Evolutionary conservation across 192 early-diverging fungal genomes (phyloP).

Genomic region (Podila horticola): DNA sequence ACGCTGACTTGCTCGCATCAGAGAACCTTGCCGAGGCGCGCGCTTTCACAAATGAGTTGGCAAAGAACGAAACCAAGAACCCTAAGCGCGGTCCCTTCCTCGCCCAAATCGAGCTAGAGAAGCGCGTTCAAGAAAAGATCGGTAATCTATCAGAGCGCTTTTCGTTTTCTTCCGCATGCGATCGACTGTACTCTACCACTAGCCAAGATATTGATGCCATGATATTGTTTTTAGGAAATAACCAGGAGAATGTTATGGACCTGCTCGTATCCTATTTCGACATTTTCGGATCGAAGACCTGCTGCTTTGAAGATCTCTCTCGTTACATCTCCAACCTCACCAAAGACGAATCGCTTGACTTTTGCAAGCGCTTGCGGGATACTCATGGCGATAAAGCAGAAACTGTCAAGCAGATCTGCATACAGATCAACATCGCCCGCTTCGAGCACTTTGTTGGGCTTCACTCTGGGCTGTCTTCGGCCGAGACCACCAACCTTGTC

Average conservation of each 20-base stretch:
- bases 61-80: constrained; percentile 50
- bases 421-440: constrained; percentile 31
- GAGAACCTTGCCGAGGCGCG: constrained; percentile 53
- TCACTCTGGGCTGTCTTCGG: constrained; percentile 21
- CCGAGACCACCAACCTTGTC: constrained; percentile 23
- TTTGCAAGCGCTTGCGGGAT: constrained; percentile 45
- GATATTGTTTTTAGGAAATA: constrained; percentile 9
- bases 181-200: background rate
- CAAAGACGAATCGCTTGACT: constrained; percentile 26
- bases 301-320: constrained; percentile 82
- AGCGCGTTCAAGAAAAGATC: constrained; percentile 49
- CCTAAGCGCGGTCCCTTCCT: constrained; percentile 78
- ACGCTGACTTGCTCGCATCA: constrained; percentile 44
- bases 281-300: constrained; percentile 70
- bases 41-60: constrained; percentile 49
- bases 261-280: constrained; percentile 66
- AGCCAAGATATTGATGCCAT: background rate
- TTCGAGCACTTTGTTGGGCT: constrained; percentile 33
- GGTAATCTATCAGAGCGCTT: constrained; percentile 22
- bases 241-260: constrained; percentile 31
- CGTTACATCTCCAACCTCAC: constrained; percentile 59
- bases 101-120: constrained; percentile 71
- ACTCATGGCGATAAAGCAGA: constrained; percentile 43
- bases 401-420: constrained; percentile 50
- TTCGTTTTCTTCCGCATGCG: background rate